Evolutionary conservation across 1,139 yeast genomes (phyloP).

Genomic region (Saccharomyces hybrid): DNA sequence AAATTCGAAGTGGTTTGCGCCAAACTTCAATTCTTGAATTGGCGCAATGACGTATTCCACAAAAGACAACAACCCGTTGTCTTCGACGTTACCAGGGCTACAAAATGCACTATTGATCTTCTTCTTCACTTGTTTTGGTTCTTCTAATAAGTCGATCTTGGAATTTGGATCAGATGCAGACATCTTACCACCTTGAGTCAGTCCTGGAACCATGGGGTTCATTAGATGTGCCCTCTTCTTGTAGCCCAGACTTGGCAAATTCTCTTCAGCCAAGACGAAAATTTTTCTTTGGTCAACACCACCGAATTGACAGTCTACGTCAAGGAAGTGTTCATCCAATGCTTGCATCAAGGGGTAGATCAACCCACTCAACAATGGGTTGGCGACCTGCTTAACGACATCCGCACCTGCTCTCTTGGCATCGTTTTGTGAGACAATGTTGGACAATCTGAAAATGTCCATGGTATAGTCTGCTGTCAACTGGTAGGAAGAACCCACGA

Average conservation of each 20-base stretch:
- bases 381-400: conserved; percentile 94
- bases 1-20: conserved; percentile 52
- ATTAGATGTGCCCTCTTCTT: conserved; percentile 95
- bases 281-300: conserved; percentile 99
- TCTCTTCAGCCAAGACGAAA: conserved; percentile 94
- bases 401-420: conserved; percentile 99
- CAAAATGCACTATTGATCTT: conserved; percentile 90
- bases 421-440: conserved; percentile 82
- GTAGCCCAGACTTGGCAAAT: conserved; percentile 78
- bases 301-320: conserved; percentile 91
- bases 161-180: conserved; percentile 98
- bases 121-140: conserved; percentile 78
- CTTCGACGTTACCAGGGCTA: conserved; percentile 88
- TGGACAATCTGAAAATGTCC: conserved; percentile 80
- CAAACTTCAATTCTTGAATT: conserved; percentile 64
- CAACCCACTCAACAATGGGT: conserved; percentile 87
- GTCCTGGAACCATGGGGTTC: conserved; percentile 99
- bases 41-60: conserved; percentile 80
- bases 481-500: conserved; percentile 85
- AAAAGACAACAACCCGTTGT: conserved; percentile 84
- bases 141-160: conserved; percentile 86
- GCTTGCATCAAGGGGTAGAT: conserved; percentile 99
- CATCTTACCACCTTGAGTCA: conserved; percentile 96
- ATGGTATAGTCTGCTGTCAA: conserved; percentile 66
- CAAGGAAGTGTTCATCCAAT: conserved; percentile 85